Evolutionary conservation across 148 eudicot genomes (phyloP), one percentile per base, ranked within the genome.

Genomic region (Vaccinium myrtillus): DNA sequence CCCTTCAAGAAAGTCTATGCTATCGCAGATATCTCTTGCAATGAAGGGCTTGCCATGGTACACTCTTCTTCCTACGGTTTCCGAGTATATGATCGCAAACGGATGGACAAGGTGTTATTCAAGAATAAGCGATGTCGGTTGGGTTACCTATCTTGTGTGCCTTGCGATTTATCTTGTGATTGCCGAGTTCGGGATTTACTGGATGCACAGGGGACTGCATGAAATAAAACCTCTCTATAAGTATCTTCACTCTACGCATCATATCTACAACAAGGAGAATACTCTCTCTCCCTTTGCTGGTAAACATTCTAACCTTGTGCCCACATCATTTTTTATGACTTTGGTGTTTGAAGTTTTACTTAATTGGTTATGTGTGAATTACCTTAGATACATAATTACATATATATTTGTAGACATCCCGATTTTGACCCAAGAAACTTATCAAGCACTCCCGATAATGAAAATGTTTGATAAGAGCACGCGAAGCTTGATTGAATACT

Each of bases 281-380:
- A 95, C 99, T 49, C 98, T 96, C 48, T 96, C 99, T n/a, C 99
- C 99, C 1, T 96, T 93, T 86, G 99, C 99, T 51, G 96, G 98
- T 50, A 23, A 65, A 61, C 19, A 88, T 78, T 78, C 59, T 19
- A 15, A 27, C 32, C 1, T 30, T n/a, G n/a, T n/a, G n/a, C n/a
- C n/a, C n/a, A n/a, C n/a, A n/a, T n/a, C n/a, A n/a, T n/a, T n/a
- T n/a, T n/a, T n/a, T n/a, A n/a, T n/a, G n/a, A n/a, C n/a, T n/a
- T n/a, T n/a, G n/a, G n/a, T n/a, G n/a, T n/a, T n/a, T n/a, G n/a
- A n/a, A n/a, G n/a, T n/a, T n/a, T n/a, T n/a, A n/a, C n/a, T n/a
- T n/a, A n/a, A n/a, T n/a, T n/a, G n/a, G n/a, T 30, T 30, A 48
- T 48, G 49, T 48, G 7, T 48, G 49, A 4, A 48, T 48, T 48